Evolutionary conservation across 129 eudicot species (phyloP), one percentile per base, ranked within the genome.

Genomic region (Centella asiatica): DNA sequence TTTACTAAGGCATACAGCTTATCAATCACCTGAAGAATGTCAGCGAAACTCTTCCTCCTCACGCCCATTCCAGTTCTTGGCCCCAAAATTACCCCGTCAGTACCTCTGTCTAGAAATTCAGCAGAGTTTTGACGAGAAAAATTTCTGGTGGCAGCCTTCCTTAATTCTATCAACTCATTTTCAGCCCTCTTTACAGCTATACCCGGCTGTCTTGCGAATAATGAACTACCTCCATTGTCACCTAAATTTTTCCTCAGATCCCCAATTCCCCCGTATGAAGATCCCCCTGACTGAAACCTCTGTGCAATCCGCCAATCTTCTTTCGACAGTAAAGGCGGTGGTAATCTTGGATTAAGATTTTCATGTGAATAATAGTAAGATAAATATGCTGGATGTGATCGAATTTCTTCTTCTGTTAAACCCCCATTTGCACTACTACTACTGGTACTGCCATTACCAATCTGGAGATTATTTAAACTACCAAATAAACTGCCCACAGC

Each of bases 41-140:
- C 94, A 6, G 96, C 94, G 53, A 88, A 88, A 68, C 96, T 88
- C 86, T 84, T 88, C 69, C 84, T 77, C 73, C 94, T 77, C 65
- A 34, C 66, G 8, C 89, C 94, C 85, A 88, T 78, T 42, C 84
- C 84, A 62, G 94, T 39, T 72, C 78, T 32, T 29, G 78, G 60
- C 18, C 69, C 68, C 60, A 78, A 87, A 69, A 64, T 37, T 57
- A 70, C 66, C 59, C 85, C 73, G 32, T 60, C 76, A 12, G 76
- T 55, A 23, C 62, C 48, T 71, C 67, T 85, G 40, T 79, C 74
- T 9, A 81, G 48, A 65, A 73, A 74, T 52, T 87, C 90, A 28
- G 67, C 28, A 39, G 86, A 81, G 63, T 55, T 71, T 29, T 74
- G 74, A 31, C 79, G 29, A 0, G 73, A 71, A 33, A 76, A 15